Conservation (phyloP, 257 asterid species). For the Ajuga chamaepitys region DNA sequence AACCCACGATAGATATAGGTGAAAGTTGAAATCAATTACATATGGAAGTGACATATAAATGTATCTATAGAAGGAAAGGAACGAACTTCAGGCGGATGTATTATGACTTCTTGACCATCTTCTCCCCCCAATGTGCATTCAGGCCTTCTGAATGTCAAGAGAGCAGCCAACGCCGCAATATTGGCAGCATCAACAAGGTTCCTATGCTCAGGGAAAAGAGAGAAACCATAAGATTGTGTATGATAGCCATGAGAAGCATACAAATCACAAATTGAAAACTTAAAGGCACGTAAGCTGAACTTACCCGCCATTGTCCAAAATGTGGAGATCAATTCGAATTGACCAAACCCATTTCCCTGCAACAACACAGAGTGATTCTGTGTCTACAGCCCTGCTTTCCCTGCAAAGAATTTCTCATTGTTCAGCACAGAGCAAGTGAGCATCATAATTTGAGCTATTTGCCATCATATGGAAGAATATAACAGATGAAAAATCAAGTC, state of each 20-base stretch:
- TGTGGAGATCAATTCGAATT: slow-evolving; percentile 80
- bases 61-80: slow-evolving; percentile 8
- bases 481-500: neutral
- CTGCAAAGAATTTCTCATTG: slow-evolving; percentile 34
- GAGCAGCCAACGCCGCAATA: slow-evolving; percentile 92
- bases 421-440: slow-evolving; percentile 5
- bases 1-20: neutral
- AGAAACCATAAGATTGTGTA: slow-evolving; percentile 4
- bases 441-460: neutral
- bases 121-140: slow-evolving; percentile 89
- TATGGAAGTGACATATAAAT: neutral
- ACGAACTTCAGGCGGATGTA: slow-evolving; percentile 80
- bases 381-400: slow-evolving; percentile 97
- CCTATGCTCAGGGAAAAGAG: slow-evolving; percentile 27
- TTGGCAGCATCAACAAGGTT: slow-evolving; percentile 98
- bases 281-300: slow-evolving; percentile 13
- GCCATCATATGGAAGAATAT: neutral
- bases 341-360: slow-evolving; percentile 98
- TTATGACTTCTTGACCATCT: slow-evolving; percentile 68
- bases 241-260: neutral
- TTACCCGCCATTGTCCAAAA: slow-evolving; percentile 94
- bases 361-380: slow-evolving; percentile 90
- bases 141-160: slow-evolving; percentile 83
- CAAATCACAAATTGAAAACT: slow-evolving; percentile 1
- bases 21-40: neutral